Evolutionary conservation across 1,139 yeast genomes (phyloP).

Genomic region (Geotrichum klebahnii): DNA sequence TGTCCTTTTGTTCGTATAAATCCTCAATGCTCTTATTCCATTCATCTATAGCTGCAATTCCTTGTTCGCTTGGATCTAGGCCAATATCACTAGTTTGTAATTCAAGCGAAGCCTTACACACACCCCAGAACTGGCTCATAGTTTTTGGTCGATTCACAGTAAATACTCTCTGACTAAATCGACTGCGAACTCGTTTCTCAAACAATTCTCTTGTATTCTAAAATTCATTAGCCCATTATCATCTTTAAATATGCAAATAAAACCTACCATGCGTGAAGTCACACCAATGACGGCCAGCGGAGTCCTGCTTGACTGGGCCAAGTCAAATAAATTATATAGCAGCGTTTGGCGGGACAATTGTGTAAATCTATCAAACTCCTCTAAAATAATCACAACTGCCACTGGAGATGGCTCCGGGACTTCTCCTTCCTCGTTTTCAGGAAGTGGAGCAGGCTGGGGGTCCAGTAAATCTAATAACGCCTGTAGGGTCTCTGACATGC

Average conservation of each 20-base stretch:
- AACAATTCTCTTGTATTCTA: constrained; percentile 74
- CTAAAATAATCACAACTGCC: constrained; percentile 72
- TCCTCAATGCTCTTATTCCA: constrained; percentile 24
- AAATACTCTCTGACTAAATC: constrained; percentile 79
- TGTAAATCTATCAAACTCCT: constrained; percentile 75
- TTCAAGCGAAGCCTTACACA: constrained; percentile 30
- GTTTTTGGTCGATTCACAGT: constrained; percentile 51
- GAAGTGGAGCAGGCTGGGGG: constrained; percentile 23
- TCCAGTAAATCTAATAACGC: constrained; percentile 46
- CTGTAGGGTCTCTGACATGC: constrained; percentile 53
- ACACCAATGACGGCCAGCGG: constrained; percentile 83
- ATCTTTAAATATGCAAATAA: no score
- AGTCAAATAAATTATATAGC: constrained; percentile 80
- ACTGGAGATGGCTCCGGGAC: constrained; percentile 34
- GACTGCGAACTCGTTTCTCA: constrained; percentile 85
- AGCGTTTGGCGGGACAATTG: constrained; percentile 68
- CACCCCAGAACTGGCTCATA: constrained; percentile 38
- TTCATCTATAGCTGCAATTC: constrained; percentile 7
- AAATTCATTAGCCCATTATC: no score
- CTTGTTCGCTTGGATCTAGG: neutral
- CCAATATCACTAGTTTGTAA: neutral
- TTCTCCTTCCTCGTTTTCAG: constrained; percentile 35
- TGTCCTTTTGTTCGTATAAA: constrained; percentile 32
- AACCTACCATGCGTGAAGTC: constrained; percentile 66
- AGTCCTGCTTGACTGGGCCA: constrained; percentile 61